Base-by-base conservation (phyloP, 352 stramenopile species). In the Pythium plurisporium region DNA sequence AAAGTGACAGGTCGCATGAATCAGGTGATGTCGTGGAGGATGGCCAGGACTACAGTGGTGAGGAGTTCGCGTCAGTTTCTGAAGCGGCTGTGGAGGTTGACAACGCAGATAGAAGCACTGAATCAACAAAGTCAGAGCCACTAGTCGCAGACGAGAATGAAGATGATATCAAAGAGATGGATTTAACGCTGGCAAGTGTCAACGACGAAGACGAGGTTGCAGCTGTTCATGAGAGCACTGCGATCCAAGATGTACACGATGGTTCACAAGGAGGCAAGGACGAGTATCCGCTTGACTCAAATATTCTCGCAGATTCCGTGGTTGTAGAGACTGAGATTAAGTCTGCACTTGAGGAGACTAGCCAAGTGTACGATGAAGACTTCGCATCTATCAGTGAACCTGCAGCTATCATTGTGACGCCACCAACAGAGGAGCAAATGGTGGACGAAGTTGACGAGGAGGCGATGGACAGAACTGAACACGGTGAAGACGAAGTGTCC, bases 61-160 rank as follows among this genome's bases (percentile, higher is more conserved):
- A 86, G 17, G 74, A 84, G 8, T 85, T 87, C 40, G 64, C 63
- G 33, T 74, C 67, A 1, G 43, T 66, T 0, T 71, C 54, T 2
- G 66, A 64, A 17, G 72, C n/a, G n/a, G n/a, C n/a, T n/a, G n/a
- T n/a, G n/a, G n/a, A n/a, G n/a, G 14, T 46, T 20, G 30, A 19
- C 2, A 22, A 58, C 10, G 29, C n/a, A n/a, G n/a, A n/a, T n/a
- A n/a, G n/a, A n/a, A n/a, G n/a, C n/a, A n/a, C n/a, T n/a, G n/a
- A n/a, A n/a, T n/a, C n/a, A n/a, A n/a, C n/a, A n/a, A n/a, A n/a
- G n/a, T n/a, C n/a, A n/a, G n/a, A n/a, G n/a, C n/a, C n/a, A n/a
- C n/a, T n/a, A n/a, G 26, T 51, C 11, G 44, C 20, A 10, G 44
- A 51, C 11, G 44, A 51, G 27, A 26, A 11, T 20, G 14, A 8